phyloP scores from a whole-genome alignment of 192 early-diverging fungal genomes.

The Paraglomus brasilianum region DNA sequence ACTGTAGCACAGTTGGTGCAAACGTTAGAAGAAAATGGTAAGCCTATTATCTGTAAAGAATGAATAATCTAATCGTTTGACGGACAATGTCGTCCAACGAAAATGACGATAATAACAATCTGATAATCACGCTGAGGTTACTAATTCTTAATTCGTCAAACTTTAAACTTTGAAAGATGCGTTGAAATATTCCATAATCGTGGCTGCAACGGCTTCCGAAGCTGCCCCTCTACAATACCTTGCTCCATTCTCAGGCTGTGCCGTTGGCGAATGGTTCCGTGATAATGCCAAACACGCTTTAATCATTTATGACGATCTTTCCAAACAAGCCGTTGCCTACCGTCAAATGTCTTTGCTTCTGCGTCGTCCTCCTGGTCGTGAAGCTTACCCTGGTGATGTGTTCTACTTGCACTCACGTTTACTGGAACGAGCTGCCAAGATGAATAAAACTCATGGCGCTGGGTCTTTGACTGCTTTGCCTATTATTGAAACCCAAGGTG shows the following conservation, averaged over 20 bases:
- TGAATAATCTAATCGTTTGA: too few relatives aligned
- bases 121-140: too few relatives aligned
- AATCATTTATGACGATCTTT: conserved; percentile 99
- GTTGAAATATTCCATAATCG: conserved; percentile 97
- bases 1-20: conserved; percentile 99
- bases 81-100: too few relatives aligned
- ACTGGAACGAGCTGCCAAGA: conserved; percentile 98
- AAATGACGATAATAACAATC: too few relatives aligned
- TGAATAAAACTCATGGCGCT: conserved; percentile 93
- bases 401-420: conserved; percentile 99
- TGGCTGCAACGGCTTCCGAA: conserved; percentile 99
- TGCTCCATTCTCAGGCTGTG: conserved; percentile 97
- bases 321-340: conserved; percentile 99
- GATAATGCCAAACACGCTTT: conserved; percentile 98
- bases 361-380: conserved; percentile 99
- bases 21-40: conserved; percentile 88
- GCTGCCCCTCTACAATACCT: conserved; percentile 98
- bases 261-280: conserved; percentile 99
- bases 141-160: too few relatives aligned
- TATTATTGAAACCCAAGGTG: conserved; percentile 99
- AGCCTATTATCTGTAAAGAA: background rate
- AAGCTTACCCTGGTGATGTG: conserved; percentile 99
- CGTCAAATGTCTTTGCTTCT: conserved; percentile 99
- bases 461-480: conserved; percentile 99
- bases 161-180: conserved; percentile 57